Evolutionary conservation across 2,329 filamentous ascomycete species (phyloP), one percentile per base, ranked within the genome.

Genomic region (Paecilomyces sp.): DNA sequence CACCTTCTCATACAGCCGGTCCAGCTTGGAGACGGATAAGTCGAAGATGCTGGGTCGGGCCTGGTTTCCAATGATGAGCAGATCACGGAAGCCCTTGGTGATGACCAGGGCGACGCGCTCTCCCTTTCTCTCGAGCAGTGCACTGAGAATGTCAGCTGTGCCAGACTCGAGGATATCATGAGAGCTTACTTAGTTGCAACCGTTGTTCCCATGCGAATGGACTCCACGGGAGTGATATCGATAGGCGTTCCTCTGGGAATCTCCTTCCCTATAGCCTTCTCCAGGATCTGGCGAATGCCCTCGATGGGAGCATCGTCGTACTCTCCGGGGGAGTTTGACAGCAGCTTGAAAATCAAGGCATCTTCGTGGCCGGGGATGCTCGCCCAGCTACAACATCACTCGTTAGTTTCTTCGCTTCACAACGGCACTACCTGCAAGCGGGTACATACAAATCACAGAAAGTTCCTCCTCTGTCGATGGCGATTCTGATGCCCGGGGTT

Each of bases 151-250:
- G 12, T 94, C 91, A 0, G 91, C 94, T 2, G 90, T 94, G 55
- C 90, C 91, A 94, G 94, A 18, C 15, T 15, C 8, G 6, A 15
- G 47, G 31, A 51, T 2, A 13, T 56, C 4, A 13, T 15, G 28
- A 4, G 1, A 60, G 51, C 60, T 50, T 52, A 62, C 60, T 96
- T 96, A 1, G 91, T 96, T 7, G 91, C 91, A 12, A 96, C 91
- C 0, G 91, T 96, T 3, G 91, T 96, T 52, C 91, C 91, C 91
- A 95, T 96, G 58, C 91, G 87, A 70, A 95, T 94, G 2, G 60
- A 64, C 13, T 65, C 65, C 5, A 67, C 58, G 13, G 55, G 53
- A 12, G 55, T 53, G 59, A 65, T 60, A 55, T 62, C 59, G 25
- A 67, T 55, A 31, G 60, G 62, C 8, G 56, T 60, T 22, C 62